phyloP scores from a whole-genome alignment of 2,329 filamentous ascomycete genomes.

The Juglanconis oblonga region DNA sequence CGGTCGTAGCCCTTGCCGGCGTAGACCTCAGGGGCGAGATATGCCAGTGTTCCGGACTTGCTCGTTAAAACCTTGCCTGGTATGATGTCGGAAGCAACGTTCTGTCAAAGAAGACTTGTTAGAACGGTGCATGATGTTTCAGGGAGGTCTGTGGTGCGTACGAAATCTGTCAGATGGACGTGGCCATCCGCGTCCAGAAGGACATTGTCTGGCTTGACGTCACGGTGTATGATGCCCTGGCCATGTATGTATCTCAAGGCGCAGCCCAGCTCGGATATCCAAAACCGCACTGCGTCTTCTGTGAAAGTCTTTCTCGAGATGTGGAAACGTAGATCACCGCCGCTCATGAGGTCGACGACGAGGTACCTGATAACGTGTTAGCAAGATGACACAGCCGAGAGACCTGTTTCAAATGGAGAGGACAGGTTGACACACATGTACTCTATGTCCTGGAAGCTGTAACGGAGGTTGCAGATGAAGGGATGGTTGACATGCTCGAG shows the following conservation, averaged over 20 bases:
- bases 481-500: conserved; percentile 96
- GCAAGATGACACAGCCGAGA: not conserved
- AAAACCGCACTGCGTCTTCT: conserved; percentile 93
- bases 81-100: conserved; percentile 91
- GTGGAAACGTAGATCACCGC: conserved; percentile 93
- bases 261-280: conserved; percentile 92
- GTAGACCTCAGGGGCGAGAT: conserved; percentile 94
- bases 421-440: conserved; percentile 70
- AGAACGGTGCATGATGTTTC: conserved; percentile 24
- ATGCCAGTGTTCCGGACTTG: conserved; percentile 94
- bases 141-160: conserved; percentile 44
- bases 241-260: conserved; percentile 82
- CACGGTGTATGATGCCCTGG: conserved; percentile 85
- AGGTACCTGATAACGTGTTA: conserved; percentile 66
- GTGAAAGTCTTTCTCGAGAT: conserved; percentile 98
- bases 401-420: conserved; percentile 20
- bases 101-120: conserved; percentile 55
- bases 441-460: conserved; percentile 98
- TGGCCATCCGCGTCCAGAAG: conserved; percentile 85
- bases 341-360: conserved; percentile 97
- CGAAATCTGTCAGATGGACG: conserved; percentile 96
- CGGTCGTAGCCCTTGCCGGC: conserved; percentile 82
- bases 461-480: conserved; percentile 96
- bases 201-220: conserved; percentile 91
- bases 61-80: conserved; percentile 82